Evolutionary conservation across 164 flowering plant genomes (phyloP), one percentile per base, ranked within the genome.

Genomic region (Macadamia tetraphylla): DNA sequence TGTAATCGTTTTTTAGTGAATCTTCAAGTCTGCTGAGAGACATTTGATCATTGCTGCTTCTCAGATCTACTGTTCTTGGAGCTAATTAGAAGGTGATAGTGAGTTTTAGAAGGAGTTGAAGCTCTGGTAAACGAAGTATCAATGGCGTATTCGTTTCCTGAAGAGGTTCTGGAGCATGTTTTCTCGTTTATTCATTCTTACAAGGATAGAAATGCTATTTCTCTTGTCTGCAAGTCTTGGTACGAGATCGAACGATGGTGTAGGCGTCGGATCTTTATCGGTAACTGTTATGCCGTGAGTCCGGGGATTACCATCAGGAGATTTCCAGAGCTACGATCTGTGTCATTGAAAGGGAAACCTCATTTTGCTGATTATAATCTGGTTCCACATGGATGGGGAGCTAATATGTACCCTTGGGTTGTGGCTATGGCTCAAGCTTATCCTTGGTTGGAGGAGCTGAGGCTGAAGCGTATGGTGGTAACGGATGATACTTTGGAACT

Each of bases 331-430:
- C 55, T 87, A 18, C 72, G 86, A 62, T 77, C 87, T 0, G 53
- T 89, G 64, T 69, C 71, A 73, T 70, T 87, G 9, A 88, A 87
- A 58, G 94, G 94, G 46, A 88, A 88, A 81, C 94, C 94, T 11
- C 91, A 86, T 70, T 87, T 87, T 44, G 90, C 94, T 10, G 90
- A 85, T 71, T 89, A 81, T 72, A 85, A 89, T 68, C 76, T 94
- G 55, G 96, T 94, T 10, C 97, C 97, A 6, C 85, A 84, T 1
- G 97, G 87, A 9, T 94, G 99, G 99, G 99, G 97, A 0, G 99
- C 85, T 3, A 73, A 80, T 63, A 84, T 82, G 9, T 42, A 66
- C 43, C 95, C 94, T 1, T 94, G 97, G 97, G 79, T 92, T 69
- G 74, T 23, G 29, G 87, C 84, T 17, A 76, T 94, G 80, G 90